phyloP scores from a whole-genome alignment of 1,284 basidiomycete species.

The Trametes hirsuta region DNA sequence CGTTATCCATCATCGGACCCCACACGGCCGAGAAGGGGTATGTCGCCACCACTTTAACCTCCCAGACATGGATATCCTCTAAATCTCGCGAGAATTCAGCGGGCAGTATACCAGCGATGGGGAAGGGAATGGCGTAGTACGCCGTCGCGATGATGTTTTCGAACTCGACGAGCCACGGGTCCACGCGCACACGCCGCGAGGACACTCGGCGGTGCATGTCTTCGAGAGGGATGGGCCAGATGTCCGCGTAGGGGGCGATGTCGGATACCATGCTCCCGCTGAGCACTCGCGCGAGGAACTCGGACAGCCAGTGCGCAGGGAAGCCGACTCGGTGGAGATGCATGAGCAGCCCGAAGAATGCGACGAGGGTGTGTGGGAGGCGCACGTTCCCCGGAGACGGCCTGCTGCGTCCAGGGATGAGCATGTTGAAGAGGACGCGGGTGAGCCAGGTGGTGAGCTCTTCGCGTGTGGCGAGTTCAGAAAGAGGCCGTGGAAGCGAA shows the following conservation, averaged over 20 bases:
- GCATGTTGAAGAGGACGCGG: constrained; percentile 40
- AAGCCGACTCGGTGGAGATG: constrained; percentile 41
- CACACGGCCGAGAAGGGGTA: neutral
- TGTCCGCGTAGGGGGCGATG: constrained; percentile 31
- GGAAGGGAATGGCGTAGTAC: constrained; percentile 36
- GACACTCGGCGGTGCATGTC: constrained; percentile 28
- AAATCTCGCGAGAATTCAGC: constrained; percentile 24
- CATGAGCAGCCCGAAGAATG: constrained; percentile 40
- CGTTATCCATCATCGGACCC: neutral
- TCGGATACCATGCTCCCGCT: constrained; percentile 34
- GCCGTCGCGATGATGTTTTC: constrained; percentile 35
- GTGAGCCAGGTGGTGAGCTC: constrained; percentile 43
- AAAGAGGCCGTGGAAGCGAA: constrained; percentile 31
- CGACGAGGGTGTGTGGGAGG: constrained; percentile 42
- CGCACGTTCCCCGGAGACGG: constrained; percentile 35
- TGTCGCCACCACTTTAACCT: constrained; percentile 25
- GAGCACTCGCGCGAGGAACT: constrained; percentile 36
- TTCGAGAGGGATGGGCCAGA: constrained; percentile 35
- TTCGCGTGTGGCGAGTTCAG: constrained; percentile 36
- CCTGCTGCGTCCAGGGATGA: constrained; percentile 35
- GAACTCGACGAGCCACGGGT: constrained; percentile 38
- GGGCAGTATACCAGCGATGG: constrained; percentile 27
- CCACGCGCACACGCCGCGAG: constrained; percentile 32
- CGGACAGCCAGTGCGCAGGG: constrained; percentile 41
- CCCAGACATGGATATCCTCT: constrained; percentile 36